These are phyloP conservation scores for Capsella rubella DNA, from an alignment of 441 rosid genomes.

Conservation along the genomic window DNA sequence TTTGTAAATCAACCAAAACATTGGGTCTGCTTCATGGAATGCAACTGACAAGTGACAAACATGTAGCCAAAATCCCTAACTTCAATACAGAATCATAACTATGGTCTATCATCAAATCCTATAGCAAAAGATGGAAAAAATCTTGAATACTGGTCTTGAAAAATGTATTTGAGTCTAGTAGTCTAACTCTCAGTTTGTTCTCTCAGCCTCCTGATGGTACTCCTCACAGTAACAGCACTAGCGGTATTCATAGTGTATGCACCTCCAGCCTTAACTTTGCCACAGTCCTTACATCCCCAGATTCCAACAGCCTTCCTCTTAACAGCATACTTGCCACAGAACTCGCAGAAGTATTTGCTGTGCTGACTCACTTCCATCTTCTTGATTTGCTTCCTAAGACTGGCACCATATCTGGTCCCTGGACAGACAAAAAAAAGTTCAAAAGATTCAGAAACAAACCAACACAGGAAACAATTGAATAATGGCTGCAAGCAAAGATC, in stretches of 20 bases:
- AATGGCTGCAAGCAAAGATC: neutral
- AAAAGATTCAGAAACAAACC: constrained; percentile 6
- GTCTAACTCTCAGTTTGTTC: constrained; percentile 73
- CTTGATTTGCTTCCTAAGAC: constrained; percentile 15
- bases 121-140: neutral
- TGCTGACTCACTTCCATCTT: constrained; percentile 10
- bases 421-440: neutral
- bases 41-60: neutral
- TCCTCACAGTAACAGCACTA: constrained; percentile 48
- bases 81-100: neutral
- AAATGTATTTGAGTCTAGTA: neutral
- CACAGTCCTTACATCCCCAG: constrained; percentile 91
- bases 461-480: neutral
- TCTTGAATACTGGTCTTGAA: constrained; percentile 1
- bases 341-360: constrained; percentile 12
- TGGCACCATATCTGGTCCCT: constrained; percentile 23
- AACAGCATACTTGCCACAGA: constrained; percentile 53
- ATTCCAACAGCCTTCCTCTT: constrained; percentile 87
- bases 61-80: constrained; percentile 1
- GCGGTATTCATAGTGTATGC: constrained; percentile 81
- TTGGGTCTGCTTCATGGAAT: constrained; percentile 3
- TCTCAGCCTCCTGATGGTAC: constrained; percentile 79
- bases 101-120: neutral
- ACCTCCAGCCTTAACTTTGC: constrained; percentile 88
- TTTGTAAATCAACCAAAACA: constrained; percentile 1